These are phyloP conservation scores for Candida cerambycidarum DNA, from an alignment of 805 yeast genomes.

Conservation along the genomic window DNA sequence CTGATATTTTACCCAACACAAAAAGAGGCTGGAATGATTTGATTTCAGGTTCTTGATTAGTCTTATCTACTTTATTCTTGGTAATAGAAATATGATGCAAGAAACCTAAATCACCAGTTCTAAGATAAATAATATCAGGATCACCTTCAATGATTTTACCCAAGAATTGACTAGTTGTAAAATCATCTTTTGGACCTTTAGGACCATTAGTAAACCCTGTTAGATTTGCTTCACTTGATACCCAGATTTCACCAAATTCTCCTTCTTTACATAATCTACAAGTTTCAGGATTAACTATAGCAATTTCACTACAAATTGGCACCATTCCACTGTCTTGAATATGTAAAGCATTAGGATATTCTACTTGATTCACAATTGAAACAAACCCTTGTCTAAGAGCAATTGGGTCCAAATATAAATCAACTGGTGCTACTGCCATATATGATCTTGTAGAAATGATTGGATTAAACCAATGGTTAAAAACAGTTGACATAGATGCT, in stretches of 20 bases:
- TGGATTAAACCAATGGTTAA: slow-evolving; percentile 78
- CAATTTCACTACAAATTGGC: slow-evolving; percentile 89
- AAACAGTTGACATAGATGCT: slow-evolving; percentile 72
- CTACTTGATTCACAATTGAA: slow-evolving; percentile 72
- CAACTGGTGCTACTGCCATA: slow-evolving; percentile 84
- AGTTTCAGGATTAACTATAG: slow-evolving; percentile 95
- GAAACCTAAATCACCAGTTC: slow-evolving; percentile 96
- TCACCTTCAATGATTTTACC: slow-evolving; percentile 68
- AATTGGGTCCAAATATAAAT: slow-evolving; percentile 80
- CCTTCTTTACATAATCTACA: slow-evolving; percentile 75
- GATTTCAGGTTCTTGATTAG: slow-evolving; percentile 20
- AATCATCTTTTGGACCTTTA: slow-evolving; percentile 50
- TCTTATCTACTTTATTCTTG: slow-evolving; percentile 26
- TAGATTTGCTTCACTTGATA: slow-evolving; percentile 82
- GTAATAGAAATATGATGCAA: slow-evolving; percentile 65
- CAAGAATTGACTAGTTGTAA: slow-evolving; percentile 50
- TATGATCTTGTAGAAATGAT: slow-evolving; percentile 83
- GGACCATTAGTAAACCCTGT: slow-evolving; percentile 57
- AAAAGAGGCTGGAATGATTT: slow-evolving; percentile 71
- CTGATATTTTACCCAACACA: slow-evolving; percentile 79
- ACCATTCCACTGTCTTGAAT: slow-evolving; percentile 96
- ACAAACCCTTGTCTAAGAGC: slow-evolving; percentile 89
- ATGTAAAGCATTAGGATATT: slow-evolving; percentile 65
- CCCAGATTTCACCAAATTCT: slow-evolving; percentile 97
- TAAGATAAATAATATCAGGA: slow-evolving; percentile 56